A percentile compares a stretch with the other conserved stretches of the same genome.
Conservation (phyloP, 2,329 filamentous ascomycete genomes). For the Sclerotinia sclerotiorum region DNA sequence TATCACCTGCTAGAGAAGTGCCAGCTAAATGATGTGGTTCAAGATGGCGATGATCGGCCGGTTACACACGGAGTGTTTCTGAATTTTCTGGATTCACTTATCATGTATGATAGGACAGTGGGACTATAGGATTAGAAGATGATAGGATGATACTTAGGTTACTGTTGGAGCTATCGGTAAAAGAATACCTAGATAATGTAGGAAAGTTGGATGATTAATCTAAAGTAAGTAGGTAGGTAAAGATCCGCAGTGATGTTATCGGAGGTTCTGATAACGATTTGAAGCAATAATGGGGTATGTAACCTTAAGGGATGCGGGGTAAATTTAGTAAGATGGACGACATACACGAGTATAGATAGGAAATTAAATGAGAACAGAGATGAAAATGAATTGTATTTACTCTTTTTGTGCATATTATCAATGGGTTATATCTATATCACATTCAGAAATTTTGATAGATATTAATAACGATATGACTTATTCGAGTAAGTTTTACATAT, state of each 20-base stretch:
- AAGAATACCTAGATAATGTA: background rate
- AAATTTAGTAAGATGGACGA: background rate
- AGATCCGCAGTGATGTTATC: conserved; percentile 2
- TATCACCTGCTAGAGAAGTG: background rate
- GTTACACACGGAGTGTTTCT: background rate
- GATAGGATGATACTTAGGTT: background rate
- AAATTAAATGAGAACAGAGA: background rate
- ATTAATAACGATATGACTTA: too few species aligned
- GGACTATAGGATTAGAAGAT: background rate
- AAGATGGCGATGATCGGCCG: conserved; percentile 5
- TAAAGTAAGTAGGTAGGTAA: too few species aligned
- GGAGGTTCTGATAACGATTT: background rate
- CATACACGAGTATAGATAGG: background rate
- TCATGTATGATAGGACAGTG: conserved; percentile 3
- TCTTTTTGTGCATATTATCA: background rate
- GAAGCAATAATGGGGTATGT: background rate
- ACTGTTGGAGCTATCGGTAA: background rate
- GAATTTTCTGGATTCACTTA: background rate
- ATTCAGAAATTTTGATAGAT: too few species aligned
- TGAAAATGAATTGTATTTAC: background rate
- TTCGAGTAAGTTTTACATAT: too few species aligned
- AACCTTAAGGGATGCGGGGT: background rate
- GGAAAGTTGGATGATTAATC: background rate
- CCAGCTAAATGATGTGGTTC: background rate
- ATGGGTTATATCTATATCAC: too few species aligned